phyloP scores from a whole-genome alignment of 1,139 yeast species.

The Sugiyamaella grinbergsii region DNA sequence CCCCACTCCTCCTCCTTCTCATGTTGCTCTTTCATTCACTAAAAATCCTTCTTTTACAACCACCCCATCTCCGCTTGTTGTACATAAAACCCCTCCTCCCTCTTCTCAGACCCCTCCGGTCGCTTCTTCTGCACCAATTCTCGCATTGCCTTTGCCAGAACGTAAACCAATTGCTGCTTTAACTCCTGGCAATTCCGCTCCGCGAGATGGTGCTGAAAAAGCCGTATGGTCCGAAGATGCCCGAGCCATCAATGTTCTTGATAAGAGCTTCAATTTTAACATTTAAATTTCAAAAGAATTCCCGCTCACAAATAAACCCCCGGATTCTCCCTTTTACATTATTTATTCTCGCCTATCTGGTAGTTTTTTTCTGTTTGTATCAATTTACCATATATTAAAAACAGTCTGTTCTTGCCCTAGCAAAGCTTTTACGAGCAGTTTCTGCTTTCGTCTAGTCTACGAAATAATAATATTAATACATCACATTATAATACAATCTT shows the following conservation, averaged over 20 bases:
- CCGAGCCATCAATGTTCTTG: slow-evolving; percentile 40
- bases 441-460: neutral
- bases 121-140: neutral
- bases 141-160: slow-evolving; percentile 10
- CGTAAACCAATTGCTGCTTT: slow-evolving; percentile 1
- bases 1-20: slow-evolving; percentile 15
- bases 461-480: neutral
- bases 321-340: neutral
- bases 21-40: neutral
- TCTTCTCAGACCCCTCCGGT: slow-evolving; percentile 14
- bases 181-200: neutral
- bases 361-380: slow-evolving; percentile 2
- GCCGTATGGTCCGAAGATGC: slow-evolving; percentile 39
- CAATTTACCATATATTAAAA: no score
- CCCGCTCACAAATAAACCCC: no score
- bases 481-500: slow-evolving; percentile 40
- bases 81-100: slow-evolving; percentile 8
- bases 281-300: no score
- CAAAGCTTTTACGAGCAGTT: no score
- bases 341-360: slow-evolving; percentile 6
- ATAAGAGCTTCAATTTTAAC: slow-evolving; percentile 31
- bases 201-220: slow-evolving; percentile 29
- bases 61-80: slow-evolving; percentile 15
- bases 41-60: neutral
- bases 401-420: no score